Evolutionary conservation across 2,329 filamentous ascomycete genomes (phyloP), one percentile per base, ranked within the genome.

Genomic region (Pseudocercospora pini-densiflorae): DNA sequence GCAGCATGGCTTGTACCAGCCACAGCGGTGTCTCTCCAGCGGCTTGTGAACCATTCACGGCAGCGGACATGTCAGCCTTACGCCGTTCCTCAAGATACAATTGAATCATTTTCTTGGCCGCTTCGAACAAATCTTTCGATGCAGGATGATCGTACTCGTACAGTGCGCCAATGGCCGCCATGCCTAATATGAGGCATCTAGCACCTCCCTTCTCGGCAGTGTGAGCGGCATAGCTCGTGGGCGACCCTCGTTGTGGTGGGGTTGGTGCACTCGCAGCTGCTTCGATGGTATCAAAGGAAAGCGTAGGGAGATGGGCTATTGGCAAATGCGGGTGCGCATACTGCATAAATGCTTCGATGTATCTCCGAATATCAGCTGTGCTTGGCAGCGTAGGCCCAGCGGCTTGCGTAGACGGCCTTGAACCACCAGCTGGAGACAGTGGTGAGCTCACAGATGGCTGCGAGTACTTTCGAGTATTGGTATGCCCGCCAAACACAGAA

Each of bases 1-100:
- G 85, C 8, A 98, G 84, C 94, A 98, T 98, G 0, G 94, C 93
- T 79, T 98, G 95, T 16, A 98, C 93, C 27, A 99, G 85, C 94
- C 94, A 98, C 47, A 97, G 85, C 0, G 94, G 94, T 1, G 94
- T 89, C 62, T 88, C 73, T 12, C 84, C 81, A 14, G 71, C 71
- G 14, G 70, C 67, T 9, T 71, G 70, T 12, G 66, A 62, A 6
- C 86, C 85, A 61, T 83, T 86, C 24, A 87, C 79, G 5, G 85
- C 85, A 51, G 86, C 85, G 23, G 86, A 85, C 77, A 96, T 90
- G 76, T 96, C 93, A 61, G 91, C 91, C 78, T 94, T 94, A 70
- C 93, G 89, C 65, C 93, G 88, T 78, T 97, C 93, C 78, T 98
- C 94, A 36, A 99, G 87, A 77, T 97, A 97, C 68, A 94, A 85